Evolutionary conservation across 2,329 filamentous ascomycete species (phyloP).

Genomic region (Cadophora sp.): DNA sequence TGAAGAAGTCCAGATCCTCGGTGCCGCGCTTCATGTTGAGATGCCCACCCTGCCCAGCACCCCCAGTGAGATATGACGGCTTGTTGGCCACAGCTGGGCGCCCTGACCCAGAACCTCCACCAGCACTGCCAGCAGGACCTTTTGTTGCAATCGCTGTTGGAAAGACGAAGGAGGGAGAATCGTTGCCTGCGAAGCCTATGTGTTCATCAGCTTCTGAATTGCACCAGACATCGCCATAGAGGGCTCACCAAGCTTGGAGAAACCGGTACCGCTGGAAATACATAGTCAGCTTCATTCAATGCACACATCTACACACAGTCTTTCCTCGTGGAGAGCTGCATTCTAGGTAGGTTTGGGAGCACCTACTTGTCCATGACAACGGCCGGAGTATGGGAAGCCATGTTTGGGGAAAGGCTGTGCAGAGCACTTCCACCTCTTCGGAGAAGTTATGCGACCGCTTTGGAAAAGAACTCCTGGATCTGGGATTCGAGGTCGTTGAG

Average conservation of each 20-base stretch:
- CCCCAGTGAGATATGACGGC: constrained; percentile 91
- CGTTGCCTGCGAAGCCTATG: constrained; percentile 96
- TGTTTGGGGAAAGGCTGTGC: constrained; percentile 54
- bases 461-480: constrained; percentile 15
- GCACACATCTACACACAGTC: background rate
- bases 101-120: constrained; percentile 77
- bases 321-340: constrained; percentile 13
- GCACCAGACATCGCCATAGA: background rate
- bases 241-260: constrained; percentile 93
- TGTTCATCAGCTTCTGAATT: constrained; percentile 28
- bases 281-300: constrained; percentile 36
- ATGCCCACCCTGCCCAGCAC: constrained; percentile 82
- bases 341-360: constrained; percentile 46
- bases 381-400: constrained; percentile 99
- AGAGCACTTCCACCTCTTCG: constrained; percentile 37
- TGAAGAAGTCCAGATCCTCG: constrained; percentile 98
- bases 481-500: constrained; percentile 24
- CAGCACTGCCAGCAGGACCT: constrained; percentile 72
- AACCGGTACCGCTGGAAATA: constrained; percentile 88
- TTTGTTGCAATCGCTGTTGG: constrained; percentile 98
- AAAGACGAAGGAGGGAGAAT: constrained; percentile 98
- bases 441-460: constrained; percentile 43
- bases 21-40: constrained; percentile 92
- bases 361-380: constrained; percentile 99
- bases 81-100: constrained; percentile 92